Evolutionary conservation across 2,329 filamentous ascomycete species (phyloP).

Genomic region (Parascedosporium putredinis): DNA sequence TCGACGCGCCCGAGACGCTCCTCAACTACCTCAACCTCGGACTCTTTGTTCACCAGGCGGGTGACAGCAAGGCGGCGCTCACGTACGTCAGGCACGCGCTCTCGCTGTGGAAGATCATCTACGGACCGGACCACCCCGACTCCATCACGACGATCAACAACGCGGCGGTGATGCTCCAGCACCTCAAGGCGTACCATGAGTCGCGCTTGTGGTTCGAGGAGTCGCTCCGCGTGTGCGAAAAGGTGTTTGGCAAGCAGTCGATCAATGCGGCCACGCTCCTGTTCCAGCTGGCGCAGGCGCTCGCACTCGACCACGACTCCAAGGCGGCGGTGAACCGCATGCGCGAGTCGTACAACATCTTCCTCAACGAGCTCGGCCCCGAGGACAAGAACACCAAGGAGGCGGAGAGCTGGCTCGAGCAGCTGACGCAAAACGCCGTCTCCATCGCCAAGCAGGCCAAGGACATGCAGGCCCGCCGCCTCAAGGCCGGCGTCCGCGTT

Average conservation of each 20-base stretch:
- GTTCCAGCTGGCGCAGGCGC: conserved; percentile 92
- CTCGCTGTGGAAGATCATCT: conserved; percentile 94
- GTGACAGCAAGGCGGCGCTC: conserved; percentile 81
- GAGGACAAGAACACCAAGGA: conserved; percentile 98
- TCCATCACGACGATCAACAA: conserved; percentile 99
- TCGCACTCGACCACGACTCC: conserved; percentile 90
- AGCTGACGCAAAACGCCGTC: conserved; percentile 91
- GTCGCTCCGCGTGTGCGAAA: conserved; percentile 78
- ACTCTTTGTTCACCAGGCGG: conserved; percentile 83
- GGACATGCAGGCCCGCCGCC: conserved; percentile 64
- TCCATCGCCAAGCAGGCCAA: conserved; percentile 90
- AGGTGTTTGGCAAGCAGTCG: conserved; percentile 78
- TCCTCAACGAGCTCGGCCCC: conserved; percentile 74
- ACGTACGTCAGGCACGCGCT: conserved; percentile 86
- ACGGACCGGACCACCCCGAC: conserved; percentile 86
- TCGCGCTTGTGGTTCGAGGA: conserved; percentile 96
- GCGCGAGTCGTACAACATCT: conserved; percentile 95
- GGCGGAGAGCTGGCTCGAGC: conserved; percentile 91
- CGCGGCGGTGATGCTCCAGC: conserved; percentile 94
- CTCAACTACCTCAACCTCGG: conserved; percentile 93
- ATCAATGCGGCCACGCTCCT: conserved; percentile 90
- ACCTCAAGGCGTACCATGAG: conserved; percentile 87
- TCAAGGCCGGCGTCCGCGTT: conserved; percentile 61
- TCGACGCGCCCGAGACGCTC: conserved; percentile 89
- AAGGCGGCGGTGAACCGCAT: conserved; percentile 86